Evolutionary conservation across 2,329 filamentous ascomycete species (phyloP).

Genomic region (Cytospora leucostoma): DNA sequence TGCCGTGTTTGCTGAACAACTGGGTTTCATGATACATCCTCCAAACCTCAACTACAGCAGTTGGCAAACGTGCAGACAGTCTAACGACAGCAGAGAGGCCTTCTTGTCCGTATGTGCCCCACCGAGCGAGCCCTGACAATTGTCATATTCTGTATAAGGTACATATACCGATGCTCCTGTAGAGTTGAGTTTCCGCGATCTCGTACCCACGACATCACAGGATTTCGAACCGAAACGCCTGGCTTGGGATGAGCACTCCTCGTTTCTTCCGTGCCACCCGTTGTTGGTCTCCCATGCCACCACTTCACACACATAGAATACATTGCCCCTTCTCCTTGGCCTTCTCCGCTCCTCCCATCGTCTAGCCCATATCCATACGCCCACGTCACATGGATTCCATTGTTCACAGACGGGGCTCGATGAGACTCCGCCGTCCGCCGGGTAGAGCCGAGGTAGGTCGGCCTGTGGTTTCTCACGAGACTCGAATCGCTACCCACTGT

Average conservation of each 20-base stretch:
- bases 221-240: constrained; percentile 11
- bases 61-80: too few species aligned
- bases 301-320: not conserved
- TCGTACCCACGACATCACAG: not conserved
- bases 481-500: not conserved
- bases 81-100: not conserved
- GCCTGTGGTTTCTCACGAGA: constrained; percentile 14
- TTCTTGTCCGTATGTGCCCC: not conserved
- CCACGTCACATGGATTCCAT: not conserved
- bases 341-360: not conserved
- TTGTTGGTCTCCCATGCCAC: not conserved
- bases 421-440: not conserved
- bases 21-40: not conserved
- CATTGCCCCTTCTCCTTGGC: not conserved
- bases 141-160: not conserved
- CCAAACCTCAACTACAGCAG: not conserved
- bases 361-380: not conserved
- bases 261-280: not conserved
- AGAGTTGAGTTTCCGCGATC: not conserved
- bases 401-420: not conserved
- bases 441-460: too few species aligned
- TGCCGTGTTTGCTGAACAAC: not conserved
- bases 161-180: constrained; percentile 18
- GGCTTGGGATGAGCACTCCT: constrained; percentile 15
- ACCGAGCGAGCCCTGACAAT: not conserved